A percentile compares a stretch with the other conserved stretches of the same genome.
phyloP scores from a whole-genome alignment of 176 grass and related monocot genomes.

The Areca catechu region DNA sequence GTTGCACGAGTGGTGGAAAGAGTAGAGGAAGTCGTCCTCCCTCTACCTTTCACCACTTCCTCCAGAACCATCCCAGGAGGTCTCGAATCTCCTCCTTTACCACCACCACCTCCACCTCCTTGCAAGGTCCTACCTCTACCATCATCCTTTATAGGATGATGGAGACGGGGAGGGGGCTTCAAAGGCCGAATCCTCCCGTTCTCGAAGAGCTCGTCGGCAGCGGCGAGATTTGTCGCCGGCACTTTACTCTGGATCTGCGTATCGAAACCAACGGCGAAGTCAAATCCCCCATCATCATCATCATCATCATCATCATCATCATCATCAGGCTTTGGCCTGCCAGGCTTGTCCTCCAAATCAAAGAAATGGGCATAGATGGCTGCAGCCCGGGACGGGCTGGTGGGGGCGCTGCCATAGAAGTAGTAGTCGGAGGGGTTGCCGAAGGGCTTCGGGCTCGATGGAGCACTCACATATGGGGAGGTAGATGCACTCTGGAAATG shows the following conservation, averaged over 20 bases:
- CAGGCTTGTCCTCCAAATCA: neutral
- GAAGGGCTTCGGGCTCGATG: slow-evolving; percentile 46
- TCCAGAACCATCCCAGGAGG: neutral
- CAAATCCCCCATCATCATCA: slow-evolving; percentile 24
- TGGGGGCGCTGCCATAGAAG: slow-evolving; percentile 69
- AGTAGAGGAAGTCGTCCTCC: slow-evolving; percentile 8
- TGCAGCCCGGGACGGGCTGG: slow-evolving; percentile 52
- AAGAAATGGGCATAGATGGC: neutral
- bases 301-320: neutral
- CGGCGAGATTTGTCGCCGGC: slow-evolving; percentile 35
- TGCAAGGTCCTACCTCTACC: neutral
- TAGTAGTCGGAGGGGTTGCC: slow-evolving; percentile 21
- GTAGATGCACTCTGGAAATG: neutral
- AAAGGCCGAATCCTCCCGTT: slow-evolving; percentile 78
- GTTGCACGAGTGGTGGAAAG: slow-evolving; percentile 1
- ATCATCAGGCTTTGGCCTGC: neutral
- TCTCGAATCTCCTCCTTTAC: too few species aligned
- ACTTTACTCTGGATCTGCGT: slow-evolving; percentile 23
- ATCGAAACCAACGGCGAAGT: slow-evolving; percentile 54
- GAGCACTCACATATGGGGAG: slow-evolving; percentile 19
- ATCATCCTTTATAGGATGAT: neutral
- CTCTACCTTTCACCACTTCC: slow-evolving; percentile 28
- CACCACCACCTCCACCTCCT: slow-evolving; percentile 1
- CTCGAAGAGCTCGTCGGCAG: slow-evolving; percentile 98
- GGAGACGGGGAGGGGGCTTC: slow-evolving; percentile 24